Evolutionary conservation across 192 early-diverging fungal genomes (phyloP).

Genomic region (Backusella parvicylindrica): DNA sequence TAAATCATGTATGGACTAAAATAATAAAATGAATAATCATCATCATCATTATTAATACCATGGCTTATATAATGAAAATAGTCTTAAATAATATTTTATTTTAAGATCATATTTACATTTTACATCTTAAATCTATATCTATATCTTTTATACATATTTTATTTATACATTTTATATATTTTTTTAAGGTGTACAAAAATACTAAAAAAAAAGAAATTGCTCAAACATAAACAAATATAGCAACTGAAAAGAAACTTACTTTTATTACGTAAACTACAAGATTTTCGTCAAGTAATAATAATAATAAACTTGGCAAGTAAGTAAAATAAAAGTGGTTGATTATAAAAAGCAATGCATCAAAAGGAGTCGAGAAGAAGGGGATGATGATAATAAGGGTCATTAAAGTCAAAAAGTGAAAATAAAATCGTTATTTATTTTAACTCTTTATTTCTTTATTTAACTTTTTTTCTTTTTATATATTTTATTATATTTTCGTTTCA

Average conservation of each 20-base stretch:
- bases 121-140: not conserved
- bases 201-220: not conserved
- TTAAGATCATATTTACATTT: not conserved
- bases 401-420: not conserved
- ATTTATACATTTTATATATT: not conserved
- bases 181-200: not conserved
- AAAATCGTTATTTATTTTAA: not conserved
- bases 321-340: not conserved
- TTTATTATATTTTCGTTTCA: conserved; percentile 2
- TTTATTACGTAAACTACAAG: not conserved
- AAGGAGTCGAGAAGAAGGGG: not conserved
- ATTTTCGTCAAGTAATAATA: not conserved
- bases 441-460: conserved; percentile 1
- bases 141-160: not conserved
- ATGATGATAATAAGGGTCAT: not conserved
- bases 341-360: conserved; percentile 2
- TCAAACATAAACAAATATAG: not conserved
- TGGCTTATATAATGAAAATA: not conserved
- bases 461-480: not conserved
- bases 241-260: not conserved
- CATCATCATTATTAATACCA: not conserved
- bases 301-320: not conserved
- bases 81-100: not conserved
- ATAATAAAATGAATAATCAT: not conserved
- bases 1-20: not conserved